Base-by-base conservation (phyloP, 345 rosid genomes). In the Brassica cretica region DNA sequence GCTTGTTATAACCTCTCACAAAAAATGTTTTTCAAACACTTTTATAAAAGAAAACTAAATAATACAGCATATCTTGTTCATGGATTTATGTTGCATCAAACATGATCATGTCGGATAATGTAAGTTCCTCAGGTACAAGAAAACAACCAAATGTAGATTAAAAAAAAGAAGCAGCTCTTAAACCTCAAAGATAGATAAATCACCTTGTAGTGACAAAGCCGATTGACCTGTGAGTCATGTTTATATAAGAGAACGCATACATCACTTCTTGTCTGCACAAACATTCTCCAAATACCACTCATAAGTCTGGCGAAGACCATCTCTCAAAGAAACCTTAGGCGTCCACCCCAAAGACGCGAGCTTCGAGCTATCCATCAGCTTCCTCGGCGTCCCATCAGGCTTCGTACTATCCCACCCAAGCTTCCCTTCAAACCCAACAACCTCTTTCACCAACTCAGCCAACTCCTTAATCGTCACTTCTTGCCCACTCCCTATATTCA, bases 381-480 rank as follows among this genome's bases (percentile, higher is more conserved):
- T 95, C 86, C 98, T 84, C 0, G 98, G 98, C 18, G 97, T 95
- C 67, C 98, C 99, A 56, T 95, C 99, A 0, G 97, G 99, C 83
- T 95, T 95, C 0, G 90, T 83, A 5, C 76, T 51, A 58, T 95
- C 98, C 99, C 99, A 95, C 61, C 85, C 89, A 15, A 95, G 94
- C 75, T 86, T 85, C 1, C 99, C 99, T 72, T 87, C 67, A 59
- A 89, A 95, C 27, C 93, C 97, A 30, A 95, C 99, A 4, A 90
- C 97, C 70, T 95, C 94, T 84, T 90, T 93, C 79, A 95, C 93
- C 81, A 89, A 71, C 82, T 93, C 99, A 8, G 98, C 98, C 85
- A 95, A 81, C 67, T 89, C 96, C 85, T 89, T 95, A 66, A 95
- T 93, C 1, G 89, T 88, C 30, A 95, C 97, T 84, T 95, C 98